phyloP scores from a whole-genome alignment of 129 eudicot genomes.

The Apium graveolens region DNA sequence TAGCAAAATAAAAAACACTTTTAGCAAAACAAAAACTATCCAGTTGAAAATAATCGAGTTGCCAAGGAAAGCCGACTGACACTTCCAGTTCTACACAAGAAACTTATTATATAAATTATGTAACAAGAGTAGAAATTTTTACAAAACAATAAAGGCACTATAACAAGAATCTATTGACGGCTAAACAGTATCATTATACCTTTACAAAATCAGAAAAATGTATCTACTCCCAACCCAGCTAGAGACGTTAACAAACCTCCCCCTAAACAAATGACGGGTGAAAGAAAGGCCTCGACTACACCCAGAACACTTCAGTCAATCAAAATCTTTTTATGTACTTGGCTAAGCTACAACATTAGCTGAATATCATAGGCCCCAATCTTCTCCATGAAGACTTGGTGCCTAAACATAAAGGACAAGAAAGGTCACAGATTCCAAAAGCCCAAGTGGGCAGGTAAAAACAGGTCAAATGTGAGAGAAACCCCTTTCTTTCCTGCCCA shows the following conservation, averaged over 20 bases:
- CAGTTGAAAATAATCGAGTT: neutral
- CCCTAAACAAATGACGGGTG: neutral
- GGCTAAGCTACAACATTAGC: conserved; percentile 18
- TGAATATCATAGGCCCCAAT: conserved; percentile 4
- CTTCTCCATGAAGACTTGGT: conserved; percentile 4
- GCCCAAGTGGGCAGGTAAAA: conserved; percentile 1
- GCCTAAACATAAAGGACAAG: conserved; percentile 2
- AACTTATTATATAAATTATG: neutral
- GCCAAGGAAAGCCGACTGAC: neutral
- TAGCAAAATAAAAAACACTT: neutral
- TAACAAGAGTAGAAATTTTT: neutral
- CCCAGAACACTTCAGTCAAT: conserved; percentile 12
- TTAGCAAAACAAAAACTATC: neutral
- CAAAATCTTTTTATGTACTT: conserved; percentile 21
- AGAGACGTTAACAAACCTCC: neutral
- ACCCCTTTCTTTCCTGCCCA: conserved; percentile 17
- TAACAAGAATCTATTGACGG: neutral
- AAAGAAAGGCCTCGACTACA: neutral
- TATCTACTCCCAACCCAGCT: neutral
- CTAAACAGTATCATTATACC: neutral
- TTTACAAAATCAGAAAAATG: neutral
- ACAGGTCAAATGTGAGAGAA: conserved; percentile 4
- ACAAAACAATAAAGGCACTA: neutral
- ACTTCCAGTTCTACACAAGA: neutral
- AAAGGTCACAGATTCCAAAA: neutral